Conservation (phyloP, 495 filamentous ascomycete species). For the Chaetomium tenue region DNA sequence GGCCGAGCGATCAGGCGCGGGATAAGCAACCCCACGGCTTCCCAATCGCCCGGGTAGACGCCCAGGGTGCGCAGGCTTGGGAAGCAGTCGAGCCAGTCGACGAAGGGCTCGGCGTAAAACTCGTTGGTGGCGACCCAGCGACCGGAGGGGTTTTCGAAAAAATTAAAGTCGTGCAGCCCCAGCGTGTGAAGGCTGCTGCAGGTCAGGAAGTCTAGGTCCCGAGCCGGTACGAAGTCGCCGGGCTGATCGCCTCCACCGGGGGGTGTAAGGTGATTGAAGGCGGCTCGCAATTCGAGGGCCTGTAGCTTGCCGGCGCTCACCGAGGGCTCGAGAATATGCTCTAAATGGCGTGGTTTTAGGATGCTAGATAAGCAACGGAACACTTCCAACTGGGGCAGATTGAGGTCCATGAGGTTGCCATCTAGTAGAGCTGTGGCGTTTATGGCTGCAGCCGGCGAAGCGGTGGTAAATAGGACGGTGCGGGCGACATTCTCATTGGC, state of each 20-base stretch:
- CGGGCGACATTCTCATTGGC: neutral
- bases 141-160: neutral
- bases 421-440: neutral
- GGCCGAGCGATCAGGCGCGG: constrained; percentile 23
- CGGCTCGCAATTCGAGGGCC: constrained; percentile 26
- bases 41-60: constrained; percentile 24
- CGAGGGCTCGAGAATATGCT: constrained; percentile 15
- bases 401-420: neutral
- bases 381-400: constrained; percentile 25
- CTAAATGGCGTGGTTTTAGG: constrained; percentile 12
- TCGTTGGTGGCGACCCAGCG: neutral
- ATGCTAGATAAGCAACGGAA: constrained; percentile 26
- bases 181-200: constrained; percentile 23
- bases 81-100: constrained; percentile 29
- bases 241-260: too few species aligned
- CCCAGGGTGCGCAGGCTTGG: constrained; percentile 27
- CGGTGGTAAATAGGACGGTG: constrained; percentile 13
- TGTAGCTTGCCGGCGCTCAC: constrained; percentile 18
- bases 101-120: constrained; percentile 31
- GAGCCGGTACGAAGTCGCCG: constrained; percentile 6
- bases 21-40: constrained; percentile 11
- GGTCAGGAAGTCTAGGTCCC: constrained; percentile 22
- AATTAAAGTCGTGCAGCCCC: constrained; percentile 34
- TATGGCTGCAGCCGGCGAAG: neutral
- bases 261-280: neutral